Base-by-base conservation (phyloP, 495 filamentous ascomycete genomes). In the Astrothelium macrocarpum region DNA sequence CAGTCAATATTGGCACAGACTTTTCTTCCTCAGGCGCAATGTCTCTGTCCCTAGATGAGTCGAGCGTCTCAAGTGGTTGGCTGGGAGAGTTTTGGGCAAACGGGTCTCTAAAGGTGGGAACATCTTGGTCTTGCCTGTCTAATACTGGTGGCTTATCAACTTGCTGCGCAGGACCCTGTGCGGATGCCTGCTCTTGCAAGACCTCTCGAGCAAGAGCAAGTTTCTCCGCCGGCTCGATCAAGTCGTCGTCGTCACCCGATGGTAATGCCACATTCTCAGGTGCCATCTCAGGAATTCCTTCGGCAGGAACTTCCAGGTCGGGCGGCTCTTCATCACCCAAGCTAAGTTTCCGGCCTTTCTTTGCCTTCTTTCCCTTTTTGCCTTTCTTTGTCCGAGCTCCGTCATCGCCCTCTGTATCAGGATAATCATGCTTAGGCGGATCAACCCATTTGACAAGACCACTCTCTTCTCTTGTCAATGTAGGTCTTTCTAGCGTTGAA, bases 291-390 rank as follows among this genome's bases (percentile, higher is more conserved):
- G 10, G 12, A 10, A 23, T 2, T 20, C 25, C 32, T 42, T 43
- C 20, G 18, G 62, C 45, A n/a, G 25, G 0, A 45, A 2, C 10
- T 53, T 60, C 59, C n/a, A 14, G 1, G 32, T 46, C 49, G 9
- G 23, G 4, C 43, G 32, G 26, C 23, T 59, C 49, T 59, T 62
- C 32, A 31, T 32, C 53, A 32, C 62, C 29, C 43, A 56, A n/a
- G 20, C 64, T 7, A 31, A 45, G 39, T 39, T 34, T 34, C 43
- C 62, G 65, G 2, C 62, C 59, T 45, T 71, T 71, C 66, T 74
- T 72, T 0, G 31, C 70, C 61, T 71, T 74, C 53, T 71, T 71
- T 5, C 61, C 68, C 56, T 71, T 73, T 62, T 73, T 73, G 12
- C 25, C 49, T 20, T 56, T 56, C 25, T 56, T 29, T 26, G 7